Conservation (phyloP, 345 rosid species). For the Camelina laxa region DNA sequence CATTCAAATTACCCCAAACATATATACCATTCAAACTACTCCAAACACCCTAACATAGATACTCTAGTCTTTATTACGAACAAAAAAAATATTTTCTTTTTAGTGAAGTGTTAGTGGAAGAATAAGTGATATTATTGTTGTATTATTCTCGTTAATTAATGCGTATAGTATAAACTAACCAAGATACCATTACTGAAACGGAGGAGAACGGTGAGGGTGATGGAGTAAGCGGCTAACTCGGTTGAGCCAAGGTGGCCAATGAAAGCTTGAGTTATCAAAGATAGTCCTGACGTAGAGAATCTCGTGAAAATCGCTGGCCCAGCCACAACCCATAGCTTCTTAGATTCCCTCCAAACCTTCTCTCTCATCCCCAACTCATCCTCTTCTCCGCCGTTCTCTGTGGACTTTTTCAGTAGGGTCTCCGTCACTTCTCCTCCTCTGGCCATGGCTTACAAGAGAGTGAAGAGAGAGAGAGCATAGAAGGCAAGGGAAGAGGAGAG, state of each 20-base stretch:
- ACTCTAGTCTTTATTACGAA: not conserved
- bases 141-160: not conserved
- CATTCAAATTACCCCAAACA: not conserved
- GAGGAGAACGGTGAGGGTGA: constrained; percentile 62
- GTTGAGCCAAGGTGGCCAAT: constrained; percentile 71
- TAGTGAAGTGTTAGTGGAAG: not conserved
- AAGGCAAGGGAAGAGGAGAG: not conserved
- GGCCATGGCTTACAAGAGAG: constrained; percentile 20
- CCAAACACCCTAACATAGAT: not conserved
- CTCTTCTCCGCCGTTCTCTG: constrained; percentile 1
- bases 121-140: not conserved
- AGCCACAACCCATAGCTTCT: constrained; percentile 74
- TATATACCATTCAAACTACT: not conserved
- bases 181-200: constrained; percentile 70
- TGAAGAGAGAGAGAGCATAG: constrained; percentile 13
- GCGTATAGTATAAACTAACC: constrained; percentile 45
- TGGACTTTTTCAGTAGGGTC: constrained; percentile 35
- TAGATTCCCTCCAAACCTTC: constrained; percentile 60
- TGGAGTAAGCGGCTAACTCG: constrained; percentile 76
- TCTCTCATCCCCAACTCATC: constrained; percentile 42
- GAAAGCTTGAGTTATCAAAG: constrained; percentile 65
- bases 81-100: not conserved
- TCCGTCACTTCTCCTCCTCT: constrained; percentile 41
- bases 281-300: constrained; percentile 65
- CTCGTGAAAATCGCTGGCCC: constrained; percentile 79